Base-by-base conservation (phyloP, 176 grass and related monocot genomes). In the Oryza glumipatula region DNA sequence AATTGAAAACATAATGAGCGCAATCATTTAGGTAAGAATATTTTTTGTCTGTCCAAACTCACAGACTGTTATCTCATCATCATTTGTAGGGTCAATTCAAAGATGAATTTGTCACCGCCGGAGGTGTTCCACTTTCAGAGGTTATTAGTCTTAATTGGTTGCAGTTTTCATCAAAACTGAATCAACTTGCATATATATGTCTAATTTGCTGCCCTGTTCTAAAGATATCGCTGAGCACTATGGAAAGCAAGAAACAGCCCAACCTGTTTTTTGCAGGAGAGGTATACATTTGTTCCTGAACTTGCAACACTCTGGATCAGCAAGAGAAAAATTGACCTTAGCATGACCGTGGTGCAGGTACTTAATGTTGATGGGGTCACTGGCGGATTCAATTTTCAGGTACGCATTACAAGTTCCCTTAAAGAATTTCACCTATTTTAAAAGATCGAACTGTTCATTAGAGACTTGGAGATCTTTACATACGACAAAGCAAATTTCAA, bases 361-460 rank as follows among this genome's bases (percentile, higher is more conserved):
- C 83, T 98, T 38, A 94, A 98, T 68, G 81, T 95, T 52, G 96
- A 98, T 36, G 96, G 93, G 15, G 74, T 98, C 60, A 98, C 96
- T 1, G 96, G 96, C 4, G 96, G 93, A 72, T 98, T 98, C 86
- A 98, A 98, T 76, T 95, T 98, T 94, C 93, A 98, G 92, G 96
- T 92, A 81, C 73, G 23, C 4, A 4, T 1, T 72, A 33, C 0
- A 54, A 66, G 30, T 24, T 30, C 66, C 33, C 3, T 26, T 26
- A 23, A 10, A 67, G 7, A 19, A 24, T 45, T 65, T 66, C 49
- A 45, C 48, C 79, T 74, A n/a, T 36, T 35, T 48, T 32, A 35
- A 36, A 36, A 49, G 19, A 63, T 1, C 36, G 67, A 32, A 10
- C 54, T 8, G 21, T 66, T 5, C 12, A 54, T 39, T 7, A 75